phyloP scores from a whole-genome alignment of 2,329 filamentous ascomycete genomes.

The Fusarium cicatricum region DNA sequence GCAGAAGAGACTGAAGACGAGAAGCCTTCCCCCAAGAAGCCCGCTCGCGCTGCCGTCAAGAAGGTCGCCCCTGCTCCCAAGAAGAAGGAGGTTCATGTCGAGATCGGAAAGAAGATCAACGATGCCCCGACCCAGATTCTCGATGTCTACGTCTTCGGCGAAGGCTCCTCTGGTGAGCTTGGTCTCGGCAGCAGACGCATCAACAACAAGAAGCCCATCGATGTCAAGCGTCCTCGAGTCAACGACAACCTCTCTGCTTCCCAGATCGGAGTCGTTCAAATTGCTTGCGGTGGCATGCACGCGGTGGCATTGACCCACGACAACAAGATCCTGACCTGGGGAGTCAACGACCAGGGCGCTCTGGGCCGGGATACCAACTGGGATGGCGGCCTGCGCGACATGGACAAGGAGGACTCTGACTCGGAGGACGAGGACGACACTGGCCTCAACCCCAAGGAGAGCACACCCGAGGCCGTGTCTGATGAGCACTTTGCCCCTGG shows the following conservation, averaged over 20 bases:
- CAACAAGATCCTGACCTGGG: constrained; percentile 86
- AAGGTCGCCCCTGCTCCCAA: constrained; percentile 28
- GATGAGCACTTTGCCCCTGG: constrained; percentile 66
- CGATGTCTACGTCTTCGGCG: constrained; percentile 82
- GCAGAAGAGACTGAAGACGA: constrained; percentile 29
- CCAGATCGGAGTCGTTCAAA: constrained; percentile 77
- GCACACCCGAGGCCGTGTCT: constrained; percentile 69
- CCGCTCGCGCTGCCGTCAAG: constrained; percentile 16
- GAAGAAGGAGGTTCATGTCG: constrained; percentile 52
- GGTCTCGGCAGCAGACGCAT: constrained; percentile 76
- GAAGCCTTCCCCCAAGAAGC: constrained; percentile 47
- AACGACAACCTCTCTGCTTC: constrained; percentile 71
- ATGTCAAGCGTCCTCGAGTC: constrained; percentile 83
- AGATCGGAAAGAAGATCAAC: constrained; percentile 75
- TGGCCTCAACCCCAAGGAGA: constrained; percentile 76
- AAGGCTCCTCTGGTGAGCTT: constrained; percentile 82
- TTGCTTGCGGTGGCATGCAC: constrained; percentile 86
- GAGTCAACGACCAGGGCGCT: constrained; percentile 85
- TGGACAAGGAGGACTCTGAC: constrained; percentile 63
- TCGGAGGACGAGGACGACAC: constrained; percentile 67
- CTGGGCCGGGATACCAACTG: constrained; percentile 77
- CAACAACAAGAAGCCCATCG: constrained; percentile 67
- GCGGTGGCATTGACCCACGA: constrained; percentile 78
- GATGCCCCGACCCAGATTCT: constrained; percentile 68
- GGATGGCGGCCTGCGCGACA: constrained; percentile 69